These are phyloP conservation scores for Mycosphaerella sp. DNA, from an alignment of 2,329 filamentous ascomycete species.

Conservation along the genomic window DNA sequence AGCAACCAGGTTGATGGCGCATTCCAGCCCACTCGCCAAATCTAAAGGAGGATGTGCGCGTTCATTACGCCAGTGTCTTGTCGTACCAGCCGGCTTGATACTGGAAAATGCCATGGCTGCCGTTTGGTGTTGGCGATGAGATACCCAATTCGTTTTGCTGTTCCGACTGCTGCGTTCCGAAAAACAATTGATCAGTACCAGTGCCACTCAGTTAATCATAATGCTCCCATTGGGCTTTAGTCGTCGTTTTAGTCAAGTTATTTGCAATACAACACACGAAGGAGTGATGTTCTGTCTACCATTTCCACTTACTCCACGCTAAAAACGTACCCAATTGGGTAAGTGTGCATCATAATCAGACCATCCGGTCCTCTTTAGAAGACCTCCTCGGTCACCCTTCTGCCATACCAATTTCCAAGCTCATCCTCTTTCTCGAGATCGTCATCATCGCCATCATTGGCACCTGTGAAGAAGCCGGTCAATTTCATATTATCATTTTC, in stretches of 20 bases:
- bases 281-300: too few species aligned
- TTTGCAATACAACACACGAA: too few species aligned
- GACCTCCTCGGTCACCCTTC: slow-evolving; percentile 59
- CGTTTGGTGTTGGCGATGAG: slow-evolving; percentile 21
- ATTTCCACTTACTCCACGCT: too few species aligned
- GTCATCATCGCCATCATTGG: slow-evolving; percentile 38
- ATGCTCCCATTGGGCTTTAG: slow-evolving; percentile 1
- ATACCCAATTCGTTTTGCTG: slow-evolving; percentile 20
- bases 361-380: slow-evolving; percentile 46
- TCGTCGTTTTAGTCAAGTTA: not conserved
- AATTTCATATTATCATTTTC: slow-evolving; percentile 52
- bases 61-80: not conserved
- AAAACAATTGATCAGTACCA: slow-evolving; percentile 1
- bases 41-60: slow-evolving; percentile 21
- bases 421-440: slow-evolving; percentile 54
- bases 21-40: slow-evolving; percentile 28
- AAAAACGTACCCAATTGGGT: too few species aligned
- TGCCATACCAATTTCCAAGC: slow-evolving; percentile 76
- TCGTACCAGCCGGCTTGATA: slow-evolving; percentile 9
- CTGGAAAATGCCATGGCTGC: slow-evolving; percentile 15
- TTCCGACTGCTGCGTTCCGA: slow-evolving; percentile 20
- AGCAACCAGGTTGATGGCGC: slow-evolving; percentile 35
- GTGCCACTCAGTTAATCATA: not conserved
- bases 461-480: slow-evolving; percentile 65
- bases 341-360: not conserved